Conservation (phyloP, 495 filamentous ascomycete genomes). For the Cladorrhinum samala region DNA sequence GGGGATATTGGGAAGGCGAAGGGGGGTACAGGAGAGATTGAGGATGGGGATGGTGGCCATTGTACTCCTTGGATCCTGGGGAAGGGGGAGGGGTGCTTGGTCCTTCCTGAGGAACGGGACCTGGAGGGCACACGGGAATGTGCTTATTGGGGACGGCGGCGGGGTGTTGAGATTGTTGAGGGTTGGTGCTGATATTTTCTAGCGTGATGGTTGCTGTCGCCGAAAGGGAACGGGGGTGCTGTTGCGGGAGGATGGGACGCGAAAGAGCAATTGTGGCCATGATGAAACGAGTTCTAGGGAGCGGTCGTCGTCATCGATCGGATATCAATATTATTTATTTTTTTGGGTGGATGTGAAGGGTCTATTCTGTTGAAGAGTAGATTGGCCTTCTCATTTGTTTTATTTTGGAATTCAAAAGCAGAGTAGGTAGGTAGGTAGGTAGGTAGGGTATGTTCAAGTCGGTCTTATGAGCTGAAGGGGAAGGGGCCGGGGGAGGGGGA, state of each 20-base stretch:
- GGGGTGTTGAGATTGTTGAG: slow-evolving; percentile 27
- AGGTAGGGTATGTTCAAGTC: not conserved
- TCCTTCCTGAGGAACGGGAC: slow-evolving; percentile 55
- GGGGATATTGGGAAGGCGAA: slow-evolving; percentile 55
- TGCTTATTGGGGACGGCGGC: slow-evolving; percentile 82
- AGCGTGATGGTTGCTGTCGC: slow-evolving; percentile 46
- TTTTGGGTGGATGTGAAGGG: not conserved
- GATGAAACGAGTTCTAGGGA: slow-evolving; percentile 5
- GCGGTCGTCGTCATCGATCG: not conserved
- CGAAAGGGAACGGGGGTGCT: slow-evolving; percentile 41
- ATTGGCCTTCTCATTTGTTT: too few relatives aligned
- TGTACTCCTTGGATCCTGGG: slow-evolving; percentile 39
- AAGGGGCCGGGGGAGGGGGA: slow-evolving; percentile 5
- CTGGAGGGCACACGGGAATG: slow-evolving; percentile 76
- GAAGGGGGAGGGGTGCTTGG: slow-evolving; percentile 64
- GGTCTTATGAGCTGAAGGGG: not conserved
- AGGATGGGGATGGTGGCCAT: slow-evolving; percentile 33
- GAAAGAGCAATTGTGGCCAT: slow-evolving; percentile 52
- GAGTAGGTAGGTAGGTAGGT: not conserved
- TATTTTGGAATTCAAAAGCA: too few relatives aligned
- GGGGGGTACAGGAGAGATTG: slow-evolving; percentile 70
- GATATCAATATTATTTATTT: not conserved
- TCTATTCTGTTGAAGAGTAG: too few relatives aligned
- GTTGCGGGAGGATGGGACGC: slow-evolving; percentile 43
- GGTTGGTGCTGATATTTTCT: slow-evolving; percentile 38